Percentiles rank a stretch among this genome's conserved stretches.
phyloP scores from a whole-genome alignment of 345 rosid species.

The Eucalyptus sp. region DNA sequence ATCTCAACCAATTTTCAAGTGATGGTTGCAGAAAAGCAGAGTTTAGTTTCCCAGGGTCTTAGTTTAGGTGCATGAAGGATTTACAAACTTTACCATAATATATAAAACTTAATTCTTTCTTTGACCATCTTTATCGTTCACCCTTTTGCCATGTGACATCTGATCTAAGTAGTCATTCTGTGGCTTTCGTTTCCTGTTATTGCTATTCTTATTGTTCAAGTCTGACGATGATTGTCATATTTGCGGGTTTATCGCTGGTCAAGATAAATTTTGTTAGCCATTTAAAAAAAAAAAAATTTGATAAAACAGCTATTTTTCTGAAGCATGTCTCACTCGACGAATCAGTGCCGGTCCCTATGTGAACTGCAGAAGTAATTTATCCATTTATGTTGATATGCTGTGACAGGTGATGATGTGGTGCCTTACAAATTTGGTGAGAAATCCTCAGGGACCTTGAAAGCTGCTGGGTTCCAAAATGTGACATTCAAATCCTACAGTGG shows the following conservation, averaged over 20 bases:
- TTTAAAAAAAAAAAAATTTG: background rate
- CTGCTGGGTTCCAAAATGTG: conserved; percentile 57
- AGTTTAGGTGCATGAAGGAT: background rate
- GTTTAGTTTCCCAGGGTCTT: background rate
- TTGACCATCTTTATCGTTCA: background rate
- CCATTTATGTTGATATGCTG: background rate
- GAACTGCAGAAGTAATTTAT: background rate
- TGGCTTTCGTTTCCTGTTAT: background rate
- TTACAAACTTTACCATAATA: background rate
- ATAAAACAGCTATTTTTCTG: background rate
- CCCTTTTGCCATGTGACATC: background rate
- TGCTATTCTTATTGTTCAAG: background rate
- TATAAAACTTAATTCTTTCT: background rate
- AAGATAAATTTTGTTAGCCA: background rate
- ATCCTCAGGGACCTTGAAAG: conserved; percentile 45
- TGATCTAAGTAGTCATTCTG: background rate
- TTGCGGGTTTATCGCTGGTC: background rate
- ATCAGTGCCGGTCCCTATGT: background rate
- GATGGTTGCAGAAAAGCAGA: background rate
- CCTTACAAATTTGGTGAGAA: conserved; percentile 79
- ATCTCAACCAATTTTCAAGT: background rate
- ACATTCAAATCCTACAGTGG: conserved; percentile 69
- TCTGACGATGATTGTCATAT: background rate
- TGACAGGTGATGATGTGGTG: conserved; percentile 87
- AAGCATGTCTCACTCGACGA: background rate